Base-by-base conservation (phyloP, 2,329 filamentous ascomycete genomes). In the Botryotinia convoluta region DNA sequence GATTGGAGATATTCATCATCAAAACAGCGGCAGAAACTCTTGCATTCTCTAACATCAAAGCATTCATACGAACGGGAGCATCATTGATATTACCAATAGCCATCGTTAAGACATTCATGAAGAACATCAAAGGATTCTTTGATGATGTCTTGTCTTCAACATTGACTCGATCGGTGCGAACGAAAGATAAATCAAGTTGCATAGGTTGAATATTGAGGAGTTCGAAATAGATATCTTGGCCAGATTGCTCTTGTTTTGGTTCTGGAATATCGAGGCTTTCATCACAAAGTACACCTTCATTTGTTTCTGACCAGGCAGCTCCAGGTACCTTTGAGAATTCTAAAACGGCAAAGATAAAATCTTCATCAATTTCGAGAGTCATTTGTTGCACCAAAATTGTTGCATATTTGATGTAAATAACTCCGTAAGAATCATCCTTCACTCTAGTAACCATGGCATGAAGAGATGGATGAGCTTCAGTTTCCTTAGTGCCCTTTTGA, bases 51-150 rank as follows among this genome's bases (percentile, higher is more conserved):
- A 99, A 85, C 85, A 99, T 93, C 37, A 99, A 85, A 1, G 96
- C 94, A 76, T 98, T 99, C 81, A 99, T 90, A 65, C 94, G 91
- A 71, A 99, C 91, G 0, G 96, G 97, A 10, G 96, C 96, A 83
- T 99, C 97, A 79, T 99, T 99, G 85, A 99, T 94, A 79, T 99
- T 99, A 76, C 96, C 96, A 79, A 99, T 96, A 22, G 96, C 97
- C 96, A 99, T 99, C 0, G 97, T 98, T 86, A 99, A 91, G 77
- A 98, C 93, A 80, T 99, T 98, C 82, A 98, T 91, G 81, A 98
- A 95, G 85, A 98, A 99, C 95, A 98, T 98, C 82, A 99, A 87
- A 0, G 97, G 97, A 80, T 97, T 99, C 60, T 89, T 90, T 1
- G 94, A 94, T 22, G 93, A 94, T 64, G 94, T 92, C 78, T 96